These are phyloP conservation scores for Pleurotus tuber-regium DNA, from an alignment of 768 basidiomycete genomes.

Conservation along the genomic window DNA sequence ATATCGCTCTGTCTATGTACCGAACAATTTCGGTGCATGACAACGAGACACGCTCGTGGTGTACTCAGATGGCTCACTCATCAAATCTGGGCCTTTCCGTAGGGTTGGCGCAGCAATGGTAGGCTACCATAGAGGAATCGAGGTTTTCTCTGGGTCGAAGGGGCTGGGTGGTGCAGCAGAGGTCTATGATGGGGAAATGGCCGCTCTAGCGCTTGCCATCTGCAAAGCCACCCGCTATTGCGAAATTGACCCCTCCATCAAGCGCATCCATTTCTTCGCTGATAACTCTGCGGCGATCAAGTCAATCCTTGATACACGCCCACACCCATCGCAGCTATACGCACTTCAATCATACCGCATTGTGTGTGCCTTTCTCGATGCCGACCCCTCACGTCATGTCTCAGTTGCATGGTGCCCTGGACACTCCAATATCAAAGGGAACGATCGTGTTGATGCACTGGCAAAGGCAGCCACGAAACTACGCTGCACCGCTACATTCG, in stretches of 20 bases:
- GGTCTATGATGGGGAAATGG: slow-evolving; percentile 26
- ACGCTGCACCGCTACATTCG: slow-evolving; percentile 5
- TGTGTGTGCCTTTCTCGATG: no score
- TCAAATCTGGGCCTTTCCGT: no score
- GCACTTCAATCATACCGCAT: no score
- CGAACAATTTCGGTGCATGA: no score
- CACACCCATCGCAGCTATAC: slow-evolving; percentile 17
- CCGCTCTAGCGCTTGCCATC: slow-evolving; percentile 18
- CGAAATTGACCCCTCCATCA: slow-evolving; percentile 10
- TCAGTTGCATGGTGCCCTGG: slow-evolving; percentile 23
- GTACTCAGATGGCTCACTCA: no score
- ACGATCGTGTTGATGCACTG: slow-evolving; percentile 21
- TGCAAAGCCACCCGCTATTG: slow-evolving; percentile 10
- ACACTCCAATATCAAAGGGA: slow-evolving; percentile 19
- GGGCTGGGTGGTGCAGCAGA: slow-evolving; percentile 24
- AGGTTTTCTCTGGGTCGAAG: slow-evolving; percentile 11
- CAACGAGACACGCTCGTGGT: no score
- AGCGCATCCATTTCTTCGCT: slow-evolving; percentile 20
- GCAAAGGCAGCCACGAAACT: slow-evolving; percentile 21
- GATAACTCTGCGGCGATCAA: slow-evolving; percentile 21
- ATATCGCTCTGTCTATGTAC: no score
- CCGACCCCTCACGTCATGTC: no score
- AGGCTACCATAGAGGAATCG: slow-evolving; percentile 14
- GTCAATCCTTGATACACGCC: slow-evolving; percentile 19
- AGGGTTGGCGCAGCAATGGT: slow-evolving; percentile 20